These are phyloP conservation scores for Dillenia turbinata DNA, from an alignment of 164 flowering plant species.

Conservation along the genomic window DNA sequence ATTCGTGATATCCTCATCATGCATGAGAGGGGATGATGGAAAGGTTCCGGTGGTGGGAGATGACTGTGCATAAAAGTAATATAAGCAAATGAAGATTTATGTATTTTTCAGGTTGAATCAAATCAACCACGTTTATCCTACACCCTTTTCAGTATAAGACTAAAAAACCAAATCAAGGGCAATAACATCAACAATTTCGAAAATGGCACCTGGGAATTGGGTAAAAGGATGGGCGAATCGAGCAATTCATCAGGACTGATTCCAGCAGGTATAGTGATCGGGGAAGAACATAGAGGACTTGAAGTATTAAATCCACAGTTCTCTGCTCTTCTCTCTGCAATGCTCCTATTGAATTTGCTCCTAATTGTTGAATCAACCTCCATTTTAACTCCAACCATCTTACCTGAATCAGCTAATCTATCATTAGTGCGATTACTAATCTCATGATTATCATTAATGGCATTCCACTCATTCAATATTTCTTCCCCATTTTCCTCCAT, in stretches of 20 bases:
- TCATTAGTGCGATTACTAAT: too few relatives aligned
- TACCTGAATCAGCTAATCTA: neutral
- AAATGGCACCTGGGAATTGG: constrained; percentile 51
- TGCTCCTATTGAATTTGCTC: constrained; percentile 25
- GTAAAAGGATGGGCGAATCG: constrained; percentile 70
- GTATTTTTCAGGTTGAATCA: too few relatives aligned
- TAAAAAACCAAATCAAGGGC: too few relatives aligned
- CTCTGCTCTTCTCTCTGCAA: constrained; percentile 72
- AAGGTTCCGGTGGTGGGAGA: constrained; percentile 81
- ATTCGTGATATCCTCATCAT: constrained; percentile 17
- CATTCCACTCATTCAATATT: too few relatives aligned
- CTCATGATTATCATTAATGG: too few relatives aligned
- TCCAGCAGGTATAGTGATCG: constrained; percentile 62
- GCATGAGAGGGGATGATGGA: constrained; percentile 23
- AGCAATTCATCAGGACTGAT: constrained; percentile 68
- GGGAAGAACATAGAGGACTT: constrained; percentile 44
- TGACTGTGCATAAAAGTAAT: constrained; percentile 22
- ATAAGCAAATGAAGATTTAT: too few relatives aligned
- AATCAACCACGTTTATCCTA: too few relatives aligned
- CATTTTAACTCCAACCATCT: neutral
- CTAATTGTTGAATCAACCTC: constrained; percentile 12
- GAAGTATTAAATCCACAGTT: constrained; percentile 61
- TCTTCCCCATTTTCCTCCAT: too few relatives aligned
- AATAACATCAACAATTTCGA: too few relatives aligned
- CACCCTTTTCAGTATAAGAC: too few relatives aligned